phyloP scores from a whole-genome alignment of 208 protist species.

The Leishmania martiniquensis region DNA sequence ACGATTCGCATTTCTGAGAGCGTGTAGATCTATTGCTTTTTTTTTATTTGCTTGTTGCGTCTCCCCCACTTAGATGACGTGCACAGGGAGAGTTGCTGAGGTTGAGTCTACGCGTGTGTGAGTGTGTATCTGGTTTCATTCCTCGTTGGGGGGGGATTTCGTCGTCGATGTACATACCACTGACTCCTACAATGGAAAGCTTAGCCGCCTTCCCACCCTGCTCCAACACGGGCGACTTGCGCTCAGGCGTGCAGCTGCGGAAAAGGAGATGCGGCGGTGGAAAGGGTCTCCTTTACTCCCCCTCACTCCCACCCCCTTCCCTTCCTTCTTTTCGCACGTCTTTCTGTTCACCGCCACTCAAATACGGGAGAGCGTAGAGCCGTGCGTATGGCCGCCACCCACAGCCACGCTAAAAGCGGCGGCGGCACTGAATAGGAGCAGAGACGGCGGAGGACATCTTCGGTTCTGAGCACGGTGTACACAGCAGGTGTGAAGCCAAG shows the following conservation, averaged over 20 bases:
- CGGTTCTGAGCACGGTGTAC: background rate
- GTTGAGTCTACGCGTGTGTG: background rate
- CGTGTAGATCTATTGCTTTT: slow-evolving; percentile 10
- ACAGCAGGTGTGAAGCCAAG: background rate
- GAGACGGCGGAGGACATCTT: background rate
- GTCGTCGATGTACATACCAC: background rate
- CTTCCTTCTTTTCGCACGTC: background rate
- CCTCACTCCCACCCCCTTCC: background rate
- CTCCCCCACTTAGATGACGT: background rate
- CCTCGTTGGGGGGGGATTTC: background rate
- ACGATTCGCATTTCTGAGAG: slow-evolving; percentile 68
- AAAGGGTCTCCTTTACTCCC: no score
- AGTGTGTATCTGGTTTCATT: background rate
- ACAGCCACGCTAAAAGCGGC: background rate
- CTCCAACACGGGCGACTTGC: background rate
- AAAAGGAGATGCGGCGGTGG: background rate
- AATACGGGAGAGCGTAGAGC: background rate
- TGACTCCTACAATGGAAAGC: background rate
- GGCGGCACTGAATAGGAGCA: background rate
- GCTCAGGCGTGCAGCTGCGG: background rate
- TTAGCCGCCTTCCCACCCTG: background rate
- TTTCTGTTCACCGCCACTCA: background rate
- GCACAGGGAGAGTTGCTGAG: background rate
- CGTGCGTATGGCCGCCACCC: background rate
- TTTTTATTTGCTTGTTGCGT: background rate